Conservation (phyloP, 768 basidiomycete genomes). For the Pulveroboletus sp. region DNA sequence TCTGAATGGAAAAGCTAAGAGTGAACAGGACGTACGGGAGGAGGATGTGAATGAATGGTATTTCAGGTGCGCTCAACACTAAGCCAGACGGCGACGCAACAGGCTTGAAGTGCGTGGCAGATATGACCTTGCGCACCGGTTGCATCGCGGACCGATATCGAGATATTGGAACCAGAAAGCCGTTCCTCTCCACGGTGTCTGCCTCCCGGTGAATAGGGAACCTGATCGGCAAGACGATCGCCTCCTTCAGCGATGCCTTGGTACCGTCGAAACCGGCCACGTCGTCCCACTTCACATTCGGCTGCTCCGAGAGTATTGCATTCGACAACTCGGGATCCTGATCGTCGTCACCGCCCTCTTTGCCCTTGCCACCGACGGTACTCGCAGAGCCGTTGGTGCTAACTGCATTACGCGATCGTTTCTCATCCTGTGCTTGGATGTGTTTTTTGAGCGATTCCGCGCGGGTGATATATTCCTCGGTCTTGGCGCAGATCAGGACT, state of each 20-base stretch:
- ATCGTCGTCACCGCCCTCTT: constrained; percentile 58
- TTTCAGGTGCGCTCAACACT: no score
- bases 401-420: constrained; percentile 42
- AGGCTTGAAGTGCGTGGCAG: constrained; percentile 91
- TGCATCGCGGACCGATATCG: constrained; percentile 95
- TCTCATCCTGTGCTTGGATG: constrained; percentile 63
- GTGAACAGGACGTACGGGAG: no score
- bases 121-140: constrained; percentile 93
- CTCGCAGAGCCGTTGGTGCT: constrained; percentile 47
- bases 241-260: constrained; percentile 95
- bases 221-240: constrained; percentile 99
- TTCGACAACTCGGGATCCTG: constrained; percentile 84
- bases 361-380: constrained; percentile 43
- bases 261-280: constrained; percentile 95
- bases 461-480: constrained; percentile 86
- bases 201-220: constrained; percentile 98
- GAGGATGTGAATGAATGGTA: no score
- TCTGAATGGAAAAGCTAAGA: no score
- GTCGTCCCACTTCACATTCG: constrained; percentile 97
- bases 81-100: constrained; percentile 31
- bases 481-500: constrained; percentile 79
- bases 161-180: constrained; percentile 93
- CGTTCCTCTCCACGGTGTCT: constrained; percentile 97
- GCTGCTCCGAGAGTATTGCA: constrained; percentile 90
- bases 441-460: constrained; percentile 92